These are phyloP conservation scores for Acmispon strigosus DNA, from an alignment of 306 rosid genomes.

Conservation along the genomic window DNA sequence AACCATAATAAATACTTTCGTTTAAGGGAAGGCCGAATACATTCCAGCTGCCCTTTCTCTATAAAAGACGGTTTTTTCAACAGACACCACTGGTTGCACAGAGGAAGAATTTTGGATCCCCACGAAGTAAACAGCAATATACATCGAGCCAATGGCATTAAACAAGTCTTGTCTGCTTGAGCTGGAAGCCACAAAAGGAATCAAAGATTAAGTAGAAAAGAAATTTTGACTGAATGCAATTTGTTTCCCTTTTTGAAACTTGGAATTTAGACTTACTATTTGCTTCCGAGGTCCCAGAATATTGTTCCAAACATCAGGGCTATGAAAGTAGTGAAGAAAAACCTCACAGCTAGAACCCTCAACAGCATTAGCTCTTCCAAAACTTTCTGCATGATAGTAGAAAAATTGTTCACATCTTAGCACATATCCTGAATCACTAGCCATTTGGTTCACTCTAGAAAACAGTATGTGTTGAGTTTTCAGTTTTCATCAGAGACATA, in stretches of 20 bases:
- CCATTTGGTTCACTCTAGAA: too few relatives aligned
- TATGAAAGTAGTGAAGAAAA: conserved; percentile 29
- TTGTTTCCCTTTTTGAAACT: too few relatives aligned
- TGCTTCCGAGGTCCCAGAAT: conserved; percentile 49
- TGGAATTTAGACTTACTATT: conserved; percentile 34
- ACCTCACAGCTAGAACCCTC: conserved; percentile 20
- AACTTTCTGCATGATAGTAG: conserved; percentile 15
- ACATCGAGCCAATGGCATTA: conserved; percentile 71
- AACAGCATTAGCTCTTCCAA: not conserved
- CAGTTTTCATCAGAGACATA: not conserved
- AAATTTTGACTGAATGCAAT: not conserved
- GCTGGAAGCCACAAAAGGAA: conserved; percentile 26
- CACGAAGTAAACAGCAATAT: conserved; percentile 44
- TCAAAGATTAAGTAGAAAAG: not conserved
- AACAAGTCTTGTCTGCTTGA: conserved; percentile 35
- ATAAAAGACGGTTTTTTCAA: conserved; percentile 71
- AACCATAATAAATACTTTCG: too few relatives aligned
- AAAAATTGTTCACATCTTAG: not conserved
- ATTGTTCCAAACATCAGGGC: conserved; percentile 45
- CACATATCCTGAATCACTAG: not conserved
- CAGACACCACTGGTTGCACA: conserved; percentile 61
- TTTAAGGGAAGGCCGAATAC: conserved; percentile 71
- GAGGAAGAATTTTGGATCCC: conserved; percentile 53
- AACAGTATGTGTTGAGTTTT: too few relatives aligned
- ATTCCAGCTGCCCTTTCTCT: conserved; percentile 79